Base-by-base conservation (phyloP, 768 basidiomycete species). In the Butyriboletus loyo region DNA sequence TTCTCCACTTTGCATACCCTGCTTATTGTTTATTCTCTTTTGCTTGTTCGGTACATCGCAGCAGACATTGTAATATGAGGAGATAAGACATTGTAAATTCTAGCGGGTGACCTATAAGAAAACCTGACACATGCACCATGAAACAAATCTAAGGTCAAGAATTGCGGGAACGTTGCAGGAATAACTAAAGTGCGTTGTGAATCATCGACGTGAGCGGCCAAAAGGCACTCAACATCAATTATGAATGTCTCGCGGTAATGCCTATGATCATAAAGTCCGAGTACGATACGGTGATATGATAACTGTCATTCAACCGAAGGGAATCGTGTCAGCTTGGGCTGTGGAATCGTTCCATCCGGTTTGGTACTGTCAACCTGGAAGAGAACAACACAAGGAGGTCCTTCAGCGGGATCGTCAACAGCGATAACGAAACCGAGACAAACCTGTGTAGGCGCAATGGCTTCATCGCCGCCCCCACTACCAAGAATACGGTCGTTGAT, bases 261-360 rank as follows among this genome's bases (percentile, higher is more conserved):
- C 5, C 47, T 31, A n/a, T 55, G 7, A 15, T 34, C 32, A 34
- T 32, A 3, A 36, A 17, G 54, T 45, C 19, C 40, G n/a, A 48
- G 38, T 55, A 41, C 49, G 37, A 34, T 19, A 7, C 4, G 50
- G 57, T 59, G 53, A 9, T 11, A 17, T 9, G 43, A 53, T 62
- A 46, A 54, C 53, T 68, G 72, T 73, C 66, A 74, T 73, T 76
- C 66, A 44, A 53, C 28, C 0, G 64, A 49, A 50, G 73, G 70
- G 64, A 76, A 73, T 54, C 61, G 71, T 32, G 69, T 68, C 21
- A 63, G 44, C 60, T 61, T 69, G 22, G 54, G 38, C 15, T 36
- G 56, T 24, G 39, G 13, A 7, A 17, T 7, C 3, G 13, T n/a
- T 34, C 5, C 25, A 14, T 38, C 46, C 31, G 21, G 19, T 31